Percentiles rank a stretch among this genome's conserved stretches.
Evolutionary conservation across 306 rosid species (phyloP).

Genomic region (Medicago truncatula): DNA sequence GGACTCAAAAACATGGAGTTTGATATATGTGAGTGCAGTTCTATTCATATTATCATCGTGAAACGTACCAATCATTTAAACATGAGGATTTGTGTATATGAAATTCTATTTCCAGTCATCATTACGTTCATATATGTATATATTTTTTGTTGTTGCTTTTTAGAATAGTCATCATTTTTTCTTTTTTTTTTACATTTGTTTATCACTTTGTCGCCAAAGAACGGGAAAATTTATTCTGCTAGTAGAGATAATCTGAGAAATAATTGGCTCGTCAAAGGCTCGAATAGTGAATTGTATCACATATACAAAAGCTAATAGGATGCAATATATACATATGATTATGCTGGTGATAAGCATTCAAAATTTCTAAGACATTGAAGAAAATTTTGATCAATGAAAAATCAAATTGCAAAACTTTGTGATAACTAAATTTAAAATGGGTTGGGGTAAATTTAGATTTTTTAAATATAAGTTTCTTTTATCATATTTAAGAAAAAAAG

Average conservation of each 20-base stretch:
- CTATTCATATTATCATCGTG: conserved; percentile 44
- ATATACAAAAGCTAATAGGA: too few species aligned
- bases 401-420: too few species aligned
- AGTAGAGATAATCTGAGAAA: background rate
- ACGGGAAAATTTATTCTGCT: background rate
- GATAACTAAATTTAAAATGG: too few species aligned
- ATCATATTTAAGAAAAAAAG: too few species aligned
- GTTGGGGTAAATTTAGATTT: too few species aligned
- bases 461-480: too few species aligned
- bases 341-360: too few species aligned
- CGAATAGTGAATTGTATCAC: too few species aligned
- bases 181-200: conserved; percentile 1
- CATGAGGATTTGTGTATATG: conserved; percentile 54
- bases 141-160: conserved; percentile 38
- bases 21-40: conserved; percentile 48
- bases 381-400: too few species aligned
- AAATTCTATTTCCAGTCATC: conserved; percentile 48
- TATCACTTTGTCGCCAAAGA: background rate
- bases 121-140: conserved; percentile 39
- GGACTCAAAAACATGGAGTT: conserved; percentile 43
- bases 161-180: conserved; percentile 22
- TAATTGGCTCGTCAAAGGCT: too few species aligned
- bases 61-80: conserved; percentile 57
- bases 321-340: too few species aligned
- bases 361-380: too few species aligned